Base-by-base conservation (phyloP, 1,139 yeast genomes). In the Taphrina betulina region DNA sequence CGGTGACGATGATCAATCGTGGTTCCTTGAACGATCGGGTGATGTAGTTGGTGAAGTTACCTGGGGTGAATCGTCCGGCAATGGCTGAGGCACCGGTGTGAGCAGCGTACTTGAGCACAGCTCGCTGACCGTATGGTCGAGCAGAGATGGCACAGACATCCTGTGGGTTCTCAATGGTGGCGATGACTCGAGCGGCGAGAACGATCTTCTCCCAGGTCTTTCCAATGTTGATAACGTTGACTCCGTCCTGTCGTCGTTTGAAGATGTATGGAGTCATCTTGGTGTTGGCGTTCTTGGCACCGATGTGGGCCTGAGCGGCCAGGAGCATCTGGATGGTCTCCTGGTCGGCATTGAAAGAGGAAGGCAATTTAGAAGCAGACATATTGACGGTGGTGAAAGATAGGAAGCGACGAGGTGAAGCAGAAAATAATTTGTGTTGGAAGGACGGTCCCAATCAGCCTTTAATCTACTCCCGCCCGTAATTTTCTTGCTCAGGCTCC, bases 41-140 rank as follows among this genome's bases (percentile, higher is more conserved):
- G 83, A 90, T 92, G 83, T 94, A 94, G 83, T 94, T 94, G 77
- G 99, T 94, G 90, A 94, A 94, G 83, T 87, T 85, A 86, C 99
- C 99, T 79, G 99, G 99, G 71, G 98, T 94, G 89, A 94, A 94
- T 82, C 99, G 90, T 79, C 98, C 98, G 71, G 98, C 98, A 79
- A 94, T 90, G 77, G 98, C 94, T 70, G 97, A 90, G 69, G 98
- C 96, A 78, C 98, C 97, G 71, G 98, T 90, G 92, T 94, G 98
- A 72, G 96, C 88, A 75, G 98, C 97, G 74, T 85, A 94, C 83
- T 94, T 94, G 77, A 94, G 85, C 69, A 90, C 98, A 74, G 98
- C 99, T 83, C 99, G 92, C 83, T 94, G 99, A 74, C 98, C 99
- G 80, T 87, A 92, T 71, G 96, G 90, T 84, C 98, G 92, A 72